Conservation (phyloP, 2,329 filamentous ascomycete genomes). For the Ophiostoma populinum region DNA sequence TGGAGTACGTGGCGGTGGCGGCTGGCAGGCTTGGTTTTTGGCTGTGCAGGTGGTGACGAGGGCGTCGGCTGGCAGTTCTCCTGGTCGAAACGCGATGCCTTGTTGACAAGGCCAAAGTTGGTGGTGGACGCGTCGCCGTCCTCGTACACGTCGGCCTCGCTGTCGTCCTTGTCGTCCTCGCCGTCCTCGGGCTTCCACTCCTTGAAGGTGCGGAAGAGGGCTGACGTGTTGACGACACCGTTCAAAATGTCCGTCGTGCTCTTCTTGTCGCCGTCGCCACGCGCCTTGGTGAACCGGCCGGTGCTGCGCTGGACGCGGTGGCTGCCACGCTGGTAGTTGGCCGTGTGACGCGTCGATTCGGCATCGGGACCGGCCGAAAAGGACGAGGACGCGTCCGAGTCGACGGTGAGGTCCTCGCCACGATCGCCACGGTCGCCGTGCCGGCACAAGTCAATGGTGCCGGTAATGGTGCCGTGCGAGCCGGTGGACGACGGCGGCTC, state of each 20-base stretch:
- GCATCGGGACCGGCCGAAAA: constrained; percentile 11
- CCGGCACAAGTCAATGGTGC: constrained; percentile 10
- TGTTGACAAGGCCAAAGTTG: constrained; percentile 10
- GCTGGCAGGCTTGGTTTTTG: not conserved
- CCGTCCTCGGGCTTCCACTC: constrained; percentile 11
- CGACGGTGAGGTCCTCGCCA: constrained; percentile 2
- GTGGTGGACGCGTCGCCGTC: constrained; percentile 8
- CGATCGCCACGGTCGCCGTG: constrained; percentile 2
- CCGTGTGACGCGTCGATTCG: constrained; percentile 11
- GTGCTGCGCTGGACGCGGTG: constrained; percentile 10
- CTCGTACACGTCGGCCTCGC: not conserved
- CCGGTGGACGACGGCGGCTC: constrained; percentile 13
- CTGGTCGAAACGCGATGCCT: constrained; percentile 6
- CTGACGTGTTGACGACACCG: constrained; percentile 12
- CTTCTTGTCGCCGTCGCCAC: constrained; percentile 2
- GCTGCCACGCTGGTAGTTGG: constrained; percentile 8
- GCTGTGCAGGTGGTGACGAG: not conserved
- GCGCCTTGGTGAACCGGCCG: constrained; percentile 10
- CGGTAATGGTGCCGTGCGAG: constrained; percentile 13
- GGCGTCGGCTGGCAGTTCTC: constrained; percentile 7
- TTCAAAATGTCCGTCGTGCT: constrained; percentile 7
- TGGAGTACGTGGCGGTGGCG: constrained; percentile 7
- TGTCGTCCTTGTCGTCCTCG: constrained; percentile 1
- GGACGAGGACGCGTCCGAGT: constrained; percentile 5
- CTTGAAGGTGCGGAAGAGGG: constrained; percentile 12